These are phyloP conservation scores for Plasmodium fragile DNA, from an alignment of 169 alveolate genomes.

Conservation along the genomic window DNA sequence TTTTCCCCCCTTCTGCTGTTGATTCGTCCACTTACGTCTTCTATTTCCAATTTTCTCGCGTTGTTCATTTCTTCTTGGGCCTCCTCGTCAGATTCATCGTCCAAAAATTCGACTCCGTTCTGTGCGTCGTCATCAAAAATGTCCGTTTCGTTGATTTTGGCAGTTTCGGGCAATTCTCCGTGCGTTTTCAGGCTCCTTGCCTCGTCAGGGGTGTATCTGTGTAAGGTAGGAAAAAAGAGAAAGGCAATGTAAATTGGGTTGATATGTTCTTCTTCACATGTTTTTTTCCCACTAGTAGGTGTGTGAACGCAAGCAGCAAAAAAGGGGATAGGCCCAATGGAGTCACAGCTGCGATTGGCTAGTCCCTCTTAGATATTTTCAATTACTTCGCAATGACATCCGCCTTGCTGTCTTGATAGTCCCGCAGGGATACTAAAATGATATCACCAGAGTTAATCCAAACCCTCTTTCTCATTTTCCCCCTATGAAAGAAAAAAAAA, in stretches of 20 bases:
- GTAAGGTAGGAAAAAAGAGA: neutral
- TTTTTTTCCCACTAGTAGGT: neutral
- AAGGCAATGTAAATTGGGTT: neutral
- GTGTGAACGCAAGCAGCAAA: neutral
- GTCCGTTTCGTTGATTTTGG: constrained; percentile 95
- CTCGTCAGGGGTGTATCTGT: constrained; percentile 95
- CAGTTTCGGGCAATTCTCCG: constrained; percentile 98
- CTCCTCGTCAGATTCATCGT: constrained; percentile 85
- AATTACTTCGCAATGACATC: constrained; percentile 96
- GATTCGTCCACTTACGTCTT: constrained; percentile 43
- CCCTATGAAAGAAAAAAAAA: constrained; percentile 81
- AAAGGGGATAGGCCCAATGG: neutral
- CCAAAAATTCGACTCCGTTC: constrained; percentile 91
- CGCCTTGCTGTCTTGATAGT: constrained; percentile 98
- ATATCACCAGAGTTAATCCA: constrained; percentile 99
- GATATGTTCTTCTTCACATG: neutral
- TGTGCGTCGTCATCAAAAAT: constrained; percentile 93
- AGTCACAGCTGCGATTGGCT: neutral
- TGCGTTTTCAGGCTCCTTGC: constrained; percentile 95
- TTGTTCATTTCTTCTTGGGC: constrained; percentile 66
- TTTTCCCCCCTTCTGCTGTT: neutral
- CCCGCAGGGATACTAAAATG: constrained; percentile 96
- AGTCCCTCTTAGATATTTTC: neutral
- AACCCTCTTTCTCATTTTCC: constrained; percentile 97
- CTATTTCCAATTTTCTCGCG: constrained; percentile 40